Base-by-base conservation (phyloP, 192 early-diverging fungal genomes). In the Backusella sp. region DNA sequence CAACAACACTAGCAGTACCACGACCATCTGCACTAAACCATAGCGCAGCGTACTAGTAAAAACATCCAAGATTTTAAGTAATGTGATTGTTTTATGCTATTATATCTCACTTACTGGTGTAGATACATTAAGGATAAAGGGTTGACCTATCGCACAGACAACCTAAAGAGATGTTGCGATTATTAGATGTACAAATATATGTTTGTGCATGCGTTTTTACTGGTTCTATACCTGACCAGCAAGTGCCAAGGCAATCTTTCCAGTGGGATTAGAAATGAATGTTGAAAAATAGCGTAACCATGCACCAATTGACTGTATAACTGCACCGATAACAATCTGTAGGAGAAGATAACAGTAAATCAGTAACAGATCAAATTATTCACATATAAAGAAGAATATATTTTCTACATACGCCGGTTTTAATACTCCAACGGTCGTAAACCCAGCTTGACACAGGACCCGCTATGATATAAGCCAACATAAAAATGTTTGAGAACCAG, bases 81-180 rank as follows among this genome's bases (percentile, higher is more conserved):
- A 32, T 34, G 3, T 21, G 14, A 19, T 3, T 68, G 8, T 46
- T 59, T 32, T 59, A 56, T 23, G 68, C 15, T 28, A 56, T 65
- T 23, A 23, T 73, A n/a, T 49, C 6, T 35, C 52, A 72, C 76
- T 73, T 69, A 82, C 81, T 34, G 77, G 86, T 36, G 88, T 84
- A 23, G 86, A 84, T 14, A 84, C 76, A 26, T 88, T 86, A 37
- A 90, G 70, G 68, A 90, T 83, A 82, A 90, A 90, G 8, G 87
- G 84, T 66, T 88, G 84, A n/a, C 85, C 86, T 35, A 80, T 37
- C 11, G 84, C 85, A 23, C 77, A 82, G 53, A 90, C 68, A 67
- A 84, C 59, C 80, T 81, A 28, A 41, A 68, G 14, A n/a, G 17
- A 49, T 15, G 5, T 62, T n/a, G 15, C 42, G 23, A 32, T 35